Evolutionary conservation across 2,329 filamentous ascomycete species (phyloP).

Genomic region (Hypoxylon sp.): DNA sequence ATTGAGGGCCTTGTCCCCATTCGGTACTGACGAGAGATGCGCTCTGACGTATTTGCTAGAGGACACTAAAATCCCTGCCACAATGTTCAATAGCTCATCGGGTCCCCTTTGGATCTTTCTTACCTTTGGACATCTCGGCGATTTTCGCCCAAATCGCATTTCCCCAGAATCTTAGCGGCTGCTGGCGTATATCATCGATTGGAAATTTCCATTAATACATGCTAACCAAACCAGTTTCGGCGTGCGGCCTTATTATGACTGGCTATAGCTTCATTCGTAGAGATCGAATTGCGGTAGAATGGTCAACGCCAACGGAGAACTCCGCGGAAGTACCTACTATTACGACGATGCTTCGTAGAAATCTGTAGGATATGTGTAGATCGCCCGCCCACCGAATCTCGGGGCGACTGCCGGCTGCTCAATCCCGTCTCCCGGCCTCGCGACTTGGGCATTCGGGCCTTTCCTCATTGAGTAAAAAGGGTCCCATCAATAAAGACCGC

Average conservation of each 20-base stretch:
- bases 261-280: too few relatives aligned
- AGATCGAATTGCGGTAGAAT: too few relatives aligned
- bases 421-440: background rate
- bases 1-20: background rate
- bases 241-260: too few relatives aligned
- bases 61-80: too few relatives aligned
- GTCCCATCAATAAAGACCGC: background rate
- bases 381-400: background rate
- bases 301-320: background rate
- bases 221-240: too few relatives aligned
- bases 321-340: background rate
- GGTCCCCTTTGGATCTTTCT: too few relatives aligned
- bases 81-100: too few relatives aligned
- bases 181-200: too few relatives aligned
- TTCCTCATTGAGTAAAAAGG: background rate
- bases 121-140: too few relatives aligned
- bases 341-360: background rate
- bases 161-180: too few relatives aligned
- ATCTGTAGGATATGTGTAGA: background rate
- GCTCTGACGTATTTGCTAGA: background rate
- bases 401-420: background rate
- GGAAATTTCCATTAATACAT: too few relatives aligned
- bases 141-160: too few relatives aligned
- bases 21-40: background rate
- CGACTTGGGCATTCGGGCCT: background rate